Evolutionary conservation across 805 yeast species (phyloP), one percentile per base, ranked within the genome.

Genomic region (Hanseniaspora clermontiae): DNA sequence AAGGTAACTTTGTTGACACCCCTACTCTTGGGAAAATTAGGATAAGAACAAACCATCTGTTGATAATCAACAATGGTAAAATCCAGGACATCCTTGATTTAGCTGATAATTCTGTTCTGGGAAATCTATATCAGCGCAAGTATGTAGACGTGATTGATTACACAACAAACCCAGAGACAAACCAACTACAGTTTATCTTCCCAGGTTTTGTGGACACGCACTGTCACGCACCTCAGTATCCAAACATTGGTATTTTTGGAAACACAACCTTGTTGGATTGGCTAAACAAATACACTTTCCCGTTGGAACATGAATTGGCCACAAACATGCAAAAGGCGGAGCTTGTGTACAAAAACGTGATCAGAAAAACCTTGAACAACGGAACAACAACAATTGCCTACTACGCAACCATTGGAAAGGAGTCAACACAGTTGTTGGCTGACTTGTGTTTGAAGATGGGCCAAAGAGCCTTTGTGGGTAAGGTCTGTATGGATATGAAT

Each of bases 301-400:
- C 96, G 0, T 68, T 90, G 57, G 98, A 93, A 68, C 73, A 85
- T 8, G 75, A 85, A 4, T 77, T 87, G 59, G 34, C 51, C 11
- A 71, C 69, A 19, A 79, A 83, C 60, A 61, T 77, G 24, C 63
- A 66, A 0, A 66, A 75, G 48, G 96, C 96, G 0, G 61, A 69
- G 12, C 66, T 72, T 7, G 82, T 90, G 1, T 93, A 91, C 66
- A 61, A 75, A 14, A 77, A 76, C 61, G 85, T 84, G 5, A 79
- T 93, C n/a, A 63, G 70, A 3, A 79, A 84, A 57, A 87, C 96
- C 0, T 70, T 93, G 60, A 64, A 66, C 2, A 75, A 82, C 65
- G 98, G 98, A 20, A 93, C 97, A 0, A 93, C 98, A 0, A 82
- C 91, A 57, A 95, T 95, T 0, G 77, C 95, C 0, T 93, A 93